Base-by-base conservation (phyloP, 2,329 filamentous ascomycete species). In the Colletotrichum endophyticum region DNA sequence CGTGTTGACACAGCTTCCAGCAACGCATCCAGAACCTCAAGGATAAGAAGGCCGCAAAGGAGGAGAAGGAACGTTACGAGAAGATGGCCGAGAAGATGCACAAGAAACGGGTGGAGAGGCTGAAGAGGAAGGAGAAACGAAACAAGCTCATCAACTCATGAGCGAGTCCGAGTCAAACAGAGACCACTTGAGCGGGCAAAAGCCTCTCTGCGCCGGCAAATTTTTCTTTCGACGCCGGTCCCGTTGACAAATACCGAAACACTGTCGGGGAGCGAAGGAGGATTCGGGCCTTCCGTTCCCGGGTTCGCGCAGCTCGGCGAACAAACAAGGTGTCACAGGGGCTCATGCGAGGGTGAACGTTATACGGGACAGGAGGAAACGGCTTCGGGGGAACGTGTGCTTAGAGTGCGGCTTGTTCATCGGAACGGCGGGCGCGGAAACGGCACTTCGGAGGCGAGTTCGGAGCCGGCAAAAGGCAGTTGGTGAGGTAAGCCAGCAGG, bases 1-100 rank as follows among this genome's bases (percentile, higher is more conserved):
- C 64, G 59, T 32, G n/a, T 73, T 77, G 16, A 77, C 61, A 19
- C 16, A 8, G 5, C 19, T 25, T 78, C 70, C 82, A 98, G 95
- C 90, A 91, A 83, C 93, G 93, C 80, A 92, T 97, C 71, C 91
- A 96, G 82, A 91, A 91, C 13, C 95, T 99, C 83, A 96, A 94
- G 82, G 95, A 98, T 79, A 96, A 94, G 86, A 92, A 95, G 80
- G 94, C 92, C 25, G 95, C 94, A 69, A 99, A 98, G 90, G 96
- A 95, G 81, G 97, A 99, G 89, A 96, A 94, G 86, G 95, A 96
- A 82, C 90, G 96, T 80, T 99, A 96, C 84, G 95, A 96, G 85
- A 95, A 96, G 89, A 92, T 99, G 92, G 96, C 96, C 25, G 95
- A 96, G 87, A 99, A 97, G 89, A 99, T 99, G 97, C 96, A 99